Evolutionary conservation across 768 basidiomycete species (phyloP).

Genomic region (Clitopilus passeckerianus): DNA sequence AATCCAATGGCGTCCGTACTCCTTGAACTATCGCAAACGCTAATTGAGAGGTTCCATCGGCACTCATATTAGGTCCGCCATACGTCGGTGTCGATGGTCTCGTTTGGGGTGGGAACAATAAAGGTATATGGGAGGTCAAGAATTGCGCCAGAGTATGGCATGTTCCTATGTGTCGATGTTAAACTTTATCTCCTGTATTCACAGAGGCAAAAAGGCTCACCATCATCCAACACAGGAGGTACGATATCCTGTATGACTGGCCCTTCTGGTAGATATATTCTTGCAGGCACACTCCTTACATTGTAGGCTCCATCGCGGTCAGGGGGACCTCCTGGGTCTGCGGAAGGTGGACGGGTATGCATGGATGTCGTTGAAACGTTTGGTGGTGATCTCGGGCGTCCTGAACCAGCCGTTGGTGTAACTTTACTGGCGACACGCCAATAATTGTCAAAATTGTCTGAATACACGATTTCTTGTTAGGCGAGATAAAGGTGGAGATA

Average conservation of each 20-base stretch:
- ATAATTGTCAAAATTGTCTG: conserved; percentile 95
- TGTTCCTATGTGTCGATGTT: conserved; percentile 40
- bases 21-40: conserved; percentile 86
- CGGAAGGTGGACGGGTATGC: conserved; percentile 61
- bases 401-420: conserved; percentile 71
- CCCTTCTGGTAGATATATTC: conserved; percentile 86
- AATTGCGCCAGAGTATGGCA: conserved; percentile 66
- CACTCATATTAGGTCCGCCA: conserved; percentile 29
- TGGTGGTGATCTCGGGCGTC: conserved; percentile 54
- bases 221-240: conserved; percentile 72
- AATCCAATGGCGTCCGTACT: conserved; percentile 72
- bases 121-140: conserved; percentile 70
- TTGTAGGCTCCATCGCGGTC: conserved; percentile 85
- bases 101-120: conserved; percentile 63
- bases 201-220: conserved; percentile 28
- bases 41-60: conserved; percentile 38
- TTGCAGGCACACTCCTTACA: conserved; percentile 83
- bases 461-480: conserved; percentile 1
- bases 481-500: neutral
- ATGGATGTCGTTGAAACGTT: conserved; percentile 52
- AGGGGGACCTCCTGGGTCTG: conserved; percentile 44
- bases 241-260: conserved; percentile 90
- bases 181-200: conserved; percentile 2
- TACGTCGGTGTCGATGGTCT: conserved; percentile 39
- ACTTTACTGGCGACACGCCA: conserved; percentile 94